phyloP scores from a whole-genome alignment of 768 basidiomycete species.

The Obba rivulosa region DNA sequence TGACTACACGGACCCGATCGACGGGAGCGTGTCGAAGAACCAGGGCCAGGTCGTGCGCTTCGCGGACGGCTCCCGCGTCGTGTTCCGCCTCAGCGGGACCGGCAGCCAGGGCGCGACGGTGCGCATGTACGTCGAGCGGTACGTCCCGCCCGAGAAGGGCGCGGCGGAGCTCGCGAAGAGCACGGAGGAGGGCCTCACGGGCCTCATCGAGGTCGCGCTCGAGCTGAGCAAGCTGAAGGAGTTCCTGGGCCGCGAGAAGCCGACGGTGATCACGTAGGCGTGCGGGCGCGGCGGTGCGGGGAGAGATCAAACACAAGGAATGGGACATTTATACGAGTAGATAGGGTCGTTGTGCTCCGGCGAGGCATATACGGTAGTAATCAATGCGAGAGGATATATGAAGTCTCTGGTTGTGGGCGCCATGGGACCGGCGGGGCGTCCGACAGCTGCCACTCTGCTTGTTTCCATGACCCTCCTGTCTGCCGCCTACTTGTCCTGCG shows the following conservation, averaged over 20 bases:
- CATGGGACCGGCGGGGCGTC: no score
- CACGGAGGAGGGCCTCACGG: constrained; percentile 87
- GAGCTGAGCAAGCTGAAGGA: constrained; percentile 79
- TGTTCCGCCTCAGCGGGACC: constrained; percentile 94
- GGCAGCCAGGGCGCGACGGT: constrained; percentile 96
- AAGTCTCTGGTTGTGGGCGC: no score
- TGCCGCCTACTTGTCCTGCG: no score
- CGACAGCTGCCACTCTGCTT: no score
- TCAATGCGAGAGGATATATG: no score
- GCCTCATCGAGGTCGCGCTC: constrained; percentile 93
- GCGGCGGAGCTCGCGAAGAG: constrained; percentile 64
- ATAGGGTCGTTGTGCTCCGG: no score
- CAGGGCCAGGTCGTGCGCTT: constrained; percentile 95
- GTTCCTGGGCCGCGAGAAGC: constrained; percentile 82
- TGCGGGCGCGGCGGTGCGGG: no score
- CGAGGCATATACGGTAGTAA: no score
- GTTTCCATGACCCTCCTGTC: no score
- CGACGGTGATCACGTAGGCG: constrained; percentile 85
- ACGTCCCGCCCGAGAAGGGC: constrained; percentile 67
- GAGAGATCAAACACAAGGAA: neutral
- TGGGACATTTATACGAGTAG: no score
- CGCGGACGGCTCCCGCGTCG: constrained; percentile 86
- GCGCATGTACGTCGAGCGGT: constrained; percentile 93
- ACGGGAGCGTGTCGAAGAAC: constrained; percentile 86
- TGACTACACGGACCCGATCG: constrained; percentile 98